These are phyloP conservation scores for Noccaea caerulescens DNA, from an alignment of 345 rosid species.

Conservation along the genomic window DNA sequence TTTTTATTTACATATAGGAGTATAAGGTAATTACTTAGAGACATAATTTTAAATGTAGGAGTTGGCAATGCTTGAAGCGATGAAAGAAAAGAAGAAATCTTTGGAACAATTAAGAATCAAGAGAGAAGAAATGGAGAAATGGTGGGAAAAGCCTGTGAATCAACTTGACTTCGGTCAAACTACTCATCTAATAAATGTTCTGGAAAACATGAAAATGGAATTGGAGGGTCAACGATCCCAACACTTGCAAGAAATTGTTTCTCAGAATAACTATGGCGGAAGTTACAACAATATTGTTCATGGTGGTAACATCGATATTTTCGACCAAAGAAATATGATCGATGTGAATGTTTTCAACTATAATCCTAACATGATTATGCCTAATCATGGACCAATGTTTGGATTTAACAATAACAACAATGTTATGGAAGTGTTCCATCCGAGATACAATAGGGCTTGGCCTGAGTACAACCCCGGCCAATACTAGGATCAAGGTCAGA, in stretches of 20 bases:
- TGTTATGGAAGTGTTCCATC: not conserved
- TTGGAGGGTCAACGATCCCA: conserved; percentile 36
- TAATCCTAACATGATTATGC: not conserved
- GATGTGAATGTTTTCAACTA: not conserved
- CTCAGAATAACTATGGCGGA: not conserved
- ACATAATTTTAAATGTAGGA: conserved; percentile 1
- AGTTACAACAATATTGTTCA: not conserved
- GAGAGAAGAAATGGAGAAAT: conserved; percentile 29
- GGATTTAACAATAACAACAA: not conserved
- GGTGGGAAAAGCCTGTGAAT: conserved; percentile 61
- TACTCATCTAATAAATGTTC: conserved; percentile 35
- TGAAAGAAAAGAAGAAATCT: conserved; percentile 46
- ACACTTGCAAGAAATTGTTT: not conserved
- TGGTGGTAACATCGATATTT: not conserved
- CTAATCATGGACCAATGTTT: conserved; percentile 14
- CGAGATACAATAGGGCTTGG: not conserved
- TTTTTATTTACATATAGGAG: not conserved
- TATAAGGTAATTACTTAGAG: not conserved
- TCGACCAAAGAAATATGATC: not conserved
- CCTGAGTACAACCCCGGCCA: not conserved
- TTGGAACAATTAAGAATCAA: conserved; percentile 38
- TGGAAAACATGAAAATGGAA: conserved; percentile 48
- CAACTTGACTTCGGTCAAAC: conserved; percentile 46
- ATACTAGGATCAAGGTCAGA: not conserved
- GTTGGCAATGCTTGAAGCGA: conserved; percentile 42